Conservation (phyloP, 139 green algal genomes). For the Spirogloea muscicola region DNA sequence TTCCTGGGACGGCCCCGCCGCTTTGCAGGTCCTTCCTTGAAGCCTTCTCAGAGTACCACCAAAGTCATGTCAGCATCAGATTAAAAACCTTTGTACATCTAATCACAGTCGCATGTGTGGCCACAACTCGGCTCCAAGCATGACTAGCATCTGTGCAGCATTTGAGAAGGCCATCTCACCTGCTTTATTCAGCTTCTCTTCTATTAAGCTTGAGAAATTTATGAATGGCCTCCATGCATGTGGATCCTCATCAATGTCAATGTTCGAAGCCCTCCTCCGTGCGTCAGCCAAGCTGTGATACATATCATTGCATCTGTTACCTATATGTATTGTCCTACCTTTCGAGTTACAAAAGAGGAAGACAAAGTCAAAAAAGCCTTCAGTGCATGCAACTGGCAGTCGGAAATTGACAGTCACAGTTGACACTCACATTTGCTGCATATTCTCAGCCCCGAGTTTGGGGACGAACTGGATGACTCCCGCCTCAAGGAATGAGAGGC, state of each 20-base stretch:
- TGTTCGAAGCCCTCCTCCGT: conserved; percentile 1
- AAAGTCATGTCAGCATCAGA: too few species aligned
- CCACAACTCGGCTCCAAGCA: too few species aligned
- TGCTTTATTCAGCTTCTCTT: conserved; percentile 16
- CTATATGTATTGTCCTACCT: background rate
- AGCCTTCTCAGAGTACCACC: too few species aligned
- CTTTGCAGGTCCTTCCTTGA: too few species aligned
- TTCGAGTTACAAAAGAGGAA: background rate
- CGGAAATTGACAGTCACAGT: too few species aligned
- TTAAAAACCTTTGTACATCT: too few species aligned
- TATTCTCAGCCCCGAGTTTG: conserved; percentile 18
- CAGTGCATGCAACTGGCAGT: background rate
- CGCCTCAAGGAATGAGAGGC: conserved; percentile 21
- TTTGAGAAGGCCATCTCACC: too few species aligned
- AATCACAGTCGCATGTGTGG: too few species aligned
- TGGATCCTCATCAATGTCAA: conserved; percentile 28
- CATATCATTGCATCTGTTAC: background rate
- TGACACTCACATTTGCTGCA: conserved; percentile 11
- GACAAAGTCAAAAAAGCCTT: background rate
- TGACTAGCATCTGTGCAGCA: too few species aligned
- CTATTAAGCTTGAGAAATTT: conserved; percentile 1
- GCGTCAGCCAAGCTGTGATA: conserved; percentile 20
- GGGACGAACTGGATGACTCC: conserved; percentile 2
- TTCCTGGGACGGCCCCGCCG: too few species aligned
- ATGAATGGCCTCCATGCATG: conserved; percentile 21